Percentiles rank a stretch among this genome's conserved stretches.
Conservation (phyloP, 2,329 filamentous ascomycete species). For the Chaetomiaceae sp. region DNA sequence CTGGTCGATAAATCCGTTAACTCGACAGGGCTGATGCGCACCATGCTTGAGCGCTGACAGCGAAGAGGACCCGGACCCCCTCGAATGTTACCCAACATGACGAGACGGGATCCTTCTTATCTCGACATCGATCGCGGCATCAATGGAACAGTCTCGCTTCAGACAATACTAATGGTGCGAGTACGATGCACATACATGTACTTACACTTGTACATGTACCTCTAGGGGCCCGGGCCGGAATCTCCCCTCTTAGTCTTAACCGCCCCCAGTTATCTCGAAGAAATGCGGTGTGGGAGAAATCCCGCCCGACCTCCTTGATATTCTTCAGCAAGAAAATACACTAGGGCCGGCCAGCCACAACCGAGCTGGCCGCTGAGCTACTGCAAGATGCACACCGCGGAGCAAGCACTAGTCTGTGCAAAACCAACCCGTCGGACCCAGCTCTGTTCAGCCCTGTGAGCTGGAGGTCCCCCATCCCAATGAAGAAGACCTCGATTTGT, state of each 20-base stretch:
- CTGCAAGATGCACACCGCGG: background rate
- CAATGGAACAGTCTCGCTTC: background rate
- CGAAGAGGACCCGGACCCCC: no score
- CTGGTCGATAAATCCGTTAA: background rate
- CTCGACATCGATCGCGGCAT: background rate
- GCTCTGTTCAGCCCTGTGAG: no score
- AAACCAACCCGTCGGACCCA: background rate
- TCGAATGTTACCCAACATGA: no score
- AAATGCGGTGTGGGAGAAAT: background rate
- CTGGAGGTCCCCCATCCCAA: no score
- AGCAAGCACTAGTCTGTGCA: background rate
- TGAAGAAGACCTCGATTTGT: no score
- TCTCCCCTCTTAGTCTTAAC: no score
- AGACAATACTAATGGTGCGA: no score
- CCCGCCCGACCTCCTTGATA: background rate
- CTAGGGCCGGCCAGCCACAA: background rate
- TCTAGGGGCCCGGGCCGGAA: no score
- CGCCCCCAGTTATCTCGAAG: background rate
- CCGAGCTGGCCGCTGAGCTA: background rate
- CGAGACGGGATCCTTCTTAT: background rate
- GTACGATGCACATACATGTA: no score
- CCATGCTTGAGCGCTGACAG: no score
- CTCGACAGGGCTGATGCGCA: slow-evolving; percentile 2
- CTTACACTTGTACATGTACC: no score
- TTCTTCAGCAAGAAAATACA: background rate